Percentiles rank a stretch among this genome's conserved stretches.
These are phyloP conservation scores for Hydnomerulius pinastri DNA, from an alignment of 768 basidiomycete genomes.

Conservation along the genomic window DNA sequence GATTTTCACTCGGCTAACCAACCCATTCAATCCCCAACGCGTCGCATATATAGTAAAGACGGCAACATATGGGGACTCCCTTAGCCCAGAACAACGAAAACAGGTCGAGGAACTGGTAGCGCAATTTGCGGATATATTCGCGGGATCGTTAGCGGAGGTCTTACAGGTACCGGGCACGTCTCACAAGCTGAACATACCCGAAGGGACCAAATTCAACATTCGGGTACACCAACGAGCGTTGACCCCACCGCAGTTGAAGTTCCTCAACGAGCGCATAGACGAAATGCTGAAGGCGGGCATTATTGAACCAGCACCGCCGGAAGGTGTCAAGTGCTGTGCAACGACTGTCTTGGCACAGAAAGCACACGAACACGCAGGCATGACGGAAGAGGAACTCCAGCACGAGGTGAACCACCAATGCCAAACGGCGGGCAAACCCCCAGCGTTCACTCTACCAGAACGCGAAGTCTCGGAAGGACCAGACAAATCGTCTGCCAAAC, in stretches of 20 bases:
- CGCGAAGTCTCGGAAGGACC: not conserved
- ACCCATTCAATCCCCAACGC: constrained; percentile 6
- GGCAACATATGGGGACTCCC: constrained; percentile 33
- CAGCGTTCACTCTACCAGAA: not conserved
- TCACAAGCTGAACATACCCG: constrained; percentile 1
- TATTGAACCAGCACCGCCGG: no score
- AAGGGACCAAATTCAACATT: not conserved
- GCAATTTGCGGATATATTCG: constrained; percentile 41
- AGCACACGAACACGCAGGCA: constrained; percentile 29
- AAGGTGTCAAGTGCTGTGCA: not conserved
- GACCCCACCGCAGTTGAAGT: not conserved
- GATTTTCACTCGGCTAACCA: not conserved
- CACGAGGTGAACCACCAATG: constrained; percentile 29
- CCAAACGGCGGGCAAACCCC: not conserved
- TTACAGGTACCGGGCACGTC: constrained; percentile 12
- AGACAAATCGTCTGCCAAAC: no score
- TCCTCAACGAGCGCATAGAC: not conserved
- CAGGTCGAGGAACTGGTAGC: constrained; percentile 25
- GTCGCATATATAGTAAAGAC: constrained; percentile 17
- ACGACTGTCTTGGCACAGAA: constrained; percentile 40
- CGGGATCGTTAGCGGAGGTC: constrained; percentile 42
- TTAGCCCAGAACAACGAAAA: constrained; percentile 22
- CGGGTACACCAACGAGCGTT: not conserved
- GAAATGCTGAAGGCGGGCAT: not conserved
- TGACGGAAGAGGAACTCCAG: constrained; percentile 36